phyloP scores from a whole-genome alignment of 495 filamentous ascomycete species.

The Ascobolus immersus region DNA sequence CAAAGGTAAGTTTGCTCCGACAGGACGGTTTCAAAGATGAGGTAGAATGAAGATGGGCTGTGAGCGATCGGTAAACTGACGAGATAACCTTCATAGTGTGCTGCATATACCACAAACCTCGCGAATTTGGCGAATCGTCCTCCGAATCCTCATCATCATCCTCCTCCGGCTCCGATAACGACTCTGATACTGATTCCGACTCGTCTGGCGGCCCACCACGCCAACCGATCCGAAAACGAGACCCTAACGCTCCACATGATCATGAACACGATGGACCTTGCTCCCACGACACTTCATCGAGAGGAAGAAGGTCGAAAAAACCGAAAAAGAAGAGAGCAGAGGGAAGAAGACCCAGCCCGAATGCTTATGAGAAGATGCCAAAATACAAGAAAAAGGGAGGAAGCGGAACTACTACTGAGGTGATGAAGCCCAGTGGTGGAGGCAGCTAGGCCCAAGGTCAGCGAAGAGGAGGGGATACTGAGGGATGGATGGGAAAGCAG shows the following conservation, averaged over 20 bases:
- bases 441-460: no score
- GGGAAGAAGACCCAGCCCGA: slow-evolving; percentile 46
- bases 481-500: no score
- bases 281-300: no score
- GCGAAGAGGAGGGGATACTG: no score
- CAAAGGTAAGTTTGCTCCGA: slow-evolving; percentile 38
- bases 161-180: slow-evolving; percentile 35
- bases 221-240: no score
- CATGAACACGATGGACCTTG: no score
- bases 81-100: slow-evolving; percentile 35
- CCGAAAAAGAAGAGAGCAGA: slow-evolving; percentile 1
- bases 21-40: not conserved
- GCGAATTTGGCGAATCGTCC: slow-evolving; percentile 60
- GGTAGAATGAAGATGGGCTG: not conserved
- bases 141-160: slow-evolving; percentile 42
- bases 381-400: slow-evolving; percentile 21
- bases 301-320: not conserved
- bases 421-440: no score
- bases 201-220: no score
- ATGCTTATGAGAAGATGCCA: slow-evolving; percentile 88
- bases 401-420: no score
- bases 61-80: slow-evolving; percentile 1
- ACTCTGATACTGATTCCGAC: slow-evolving; percentile 21
- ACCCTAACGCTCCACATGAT: no score
- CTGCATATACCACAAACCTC: slow-evolving; percentile 87